Evolutionary conservation across 169 alveolate species (phyloP), one percentile per base, ranked within the genome.

Genomic region (Plasmodium knowlesi): DNA sequence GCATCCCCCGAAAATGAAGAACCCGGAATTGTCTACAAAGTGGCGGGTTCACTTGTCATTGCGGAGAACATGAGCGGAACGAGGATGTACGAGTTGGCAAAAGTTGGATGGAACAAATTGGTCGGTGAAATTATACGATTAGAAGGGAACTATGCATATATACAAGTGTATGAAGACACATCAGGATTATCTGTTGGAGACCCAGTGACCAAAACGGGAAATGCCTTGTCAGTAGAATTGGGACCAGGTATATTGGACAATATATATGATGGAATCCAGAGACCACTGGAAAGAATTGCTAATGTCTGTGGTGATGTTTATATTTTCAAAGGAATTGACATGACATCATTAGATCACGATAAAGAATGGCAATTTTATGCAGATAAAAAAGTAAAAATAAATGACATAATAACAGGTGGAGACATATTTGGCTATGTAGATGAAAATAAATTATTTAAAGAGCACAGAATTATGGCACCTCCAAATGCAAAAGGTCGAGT

Each of bases 1-100:
- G 25, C 46, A 2, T 30, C 86, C 14, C 30, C 53, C n/a, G 95
- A 91, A 71, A 82, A 91, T 72, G 95, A 82, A 81, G 95, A 91
- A 19, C 91, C 92, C 10, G 95, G 95, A 30, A 82, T 91, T 70
- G 79, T 91, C 16, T 82, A 91, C 61, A 91, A 91, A 39, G 95
- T 91, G 32, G 95, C 95, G 30, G 95, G 95, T 9, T 91, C 95
- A 5, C 67, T 99, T 96, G 99, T 99, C 88, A 99, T 99, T 28
- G 99, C 99, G 54, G 99, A 99, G 83, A 98, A 98, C 46, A 99
- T 99, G 99, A 98, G 99, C 83, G 99, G 99, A 54, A 98, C 99
- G 46, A 98, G 98, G 96, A 99, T 99, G 99, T 99, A 97, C 95
- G 99, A 99, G 83, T 94, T 99, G 80, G 99, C 98, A 19, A 98